Percentiles rank a stretch among this genome's conserved stretches.
Conservation (phyloP, 768 basidiomycete genomes). For the Leucocoprinus birnbaumii region DNA sequence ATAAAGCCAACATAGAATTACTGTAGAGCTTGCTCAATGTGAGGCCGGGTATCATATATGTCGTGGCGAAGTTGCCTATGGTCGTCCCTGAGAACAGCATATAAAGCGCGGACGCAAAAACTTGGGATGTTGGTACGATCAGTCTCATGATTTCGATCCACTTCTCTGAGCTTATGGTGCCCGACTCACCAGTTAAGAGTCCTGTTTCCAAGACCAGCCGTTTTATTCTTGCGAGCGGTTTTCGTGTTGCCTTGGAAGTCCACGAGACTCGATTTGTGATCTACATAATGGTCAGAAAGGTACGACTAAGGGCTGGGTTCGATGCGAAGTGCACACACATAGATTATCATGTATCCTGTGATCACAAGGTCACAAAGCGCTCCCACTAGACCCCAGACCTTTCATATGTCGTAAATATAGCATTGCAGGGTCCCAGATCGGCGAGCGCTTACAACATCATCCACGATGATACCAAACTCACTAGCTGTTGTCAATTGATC, state of each 20-base stretch:
- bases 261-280: not conserved
- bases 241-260: not conserved
- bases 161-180: too few relatives aligned
- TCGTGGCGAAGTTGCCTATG: too few relatives aligned
- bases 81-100: too few relatives aligned
- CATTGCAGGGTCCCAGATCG: not conserved
- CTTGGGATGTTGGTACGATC: too few relatives aligned
- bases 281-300: not conserved
- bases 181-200: constrained; percentile 2
- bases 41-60: too few relatives aligned
- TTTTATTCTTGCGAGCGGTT: not conserved
- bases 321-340: not conserved
- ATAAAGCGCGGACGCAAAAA: too few relatives aligned
- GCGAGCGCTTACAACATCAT: not conserved
- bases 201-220: constrained; percentile 6
- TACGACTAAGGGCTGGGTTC: too few relatives aligned
- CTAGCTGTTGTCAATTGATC: not conserved
- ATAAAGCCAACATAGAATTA: too few relatives aligned
- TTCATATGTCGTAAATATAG: too few relatives aligned
- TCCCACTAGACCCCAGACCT: not conserved
- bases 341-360: not conserved
- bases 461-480: not conserved
- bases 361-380: constrained; percentile 2
- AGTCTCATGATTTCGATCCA: too few relatives aligned
- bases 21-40: too few relatives aligned